Conservation (phyloP, 2,329 filamentous ascomycete species). For the Fusarium nygamai region DNA sequence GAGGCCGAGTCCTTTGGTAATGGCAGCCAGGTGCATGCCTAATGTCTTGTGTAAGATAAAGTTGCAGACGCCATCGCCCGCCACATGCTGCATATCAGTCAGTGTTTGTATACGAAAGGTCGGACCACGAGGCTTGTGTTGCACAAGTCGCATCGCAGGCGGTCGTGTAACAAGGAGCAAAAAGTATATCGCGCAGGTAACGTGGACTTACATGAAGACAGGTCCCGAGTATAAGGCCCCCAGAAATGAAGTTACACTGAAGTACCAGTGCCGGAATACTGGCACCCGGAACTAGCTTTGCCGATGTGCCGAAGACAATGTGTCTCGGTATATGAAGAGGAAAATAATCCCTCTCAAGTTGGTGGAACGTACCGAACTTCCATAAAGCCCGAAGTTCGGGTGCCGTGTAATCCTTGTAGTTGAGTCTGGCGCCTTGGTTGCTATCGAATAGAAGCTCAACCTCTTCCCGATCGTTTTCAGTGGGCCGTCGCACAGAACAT, state of each 20-base stretch:
- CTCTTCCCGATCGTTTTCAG: background rate
- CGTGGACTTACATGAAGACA: conserved; percentile 1
- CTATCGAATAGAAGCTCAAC: conserved; percentile 10
- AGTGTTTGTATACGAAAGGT: background rate
- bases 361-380: background rate
- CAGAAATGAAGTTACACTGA: conserved; percentile 11
- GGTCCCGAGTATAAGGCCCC: conserved; percentile 5
- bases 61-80: conserved; percentile 12
- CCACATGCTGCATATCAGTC: background rate
- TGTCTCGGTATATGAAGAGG: conserved; percentile 1
- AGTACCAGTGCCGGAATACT: background rate
- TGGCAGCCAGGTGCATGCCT: conserved; percentile 1
- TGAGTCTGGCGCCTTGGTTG: background rate
- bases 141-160: background rate
- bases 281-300: background rate
- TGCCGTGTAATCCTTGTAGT: conserved; percentile 16
- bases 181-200: accelerated
- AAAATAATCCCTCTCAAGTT: background rate
- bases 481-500: background rate
- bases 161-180: background rate
- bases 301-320: conserved; percentile 6
- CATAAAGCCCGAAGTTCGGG: background rate
- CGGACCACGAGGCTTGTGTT: background rate
- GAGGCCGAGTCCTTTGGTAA: background rate
- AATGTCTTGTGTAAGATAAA: conserved; percentile 8